These are phyloP conservation scores for Silene uniflora DNA, from an alignment of 148 eudicot genomes.

Conservation along the genomic window DNA sequence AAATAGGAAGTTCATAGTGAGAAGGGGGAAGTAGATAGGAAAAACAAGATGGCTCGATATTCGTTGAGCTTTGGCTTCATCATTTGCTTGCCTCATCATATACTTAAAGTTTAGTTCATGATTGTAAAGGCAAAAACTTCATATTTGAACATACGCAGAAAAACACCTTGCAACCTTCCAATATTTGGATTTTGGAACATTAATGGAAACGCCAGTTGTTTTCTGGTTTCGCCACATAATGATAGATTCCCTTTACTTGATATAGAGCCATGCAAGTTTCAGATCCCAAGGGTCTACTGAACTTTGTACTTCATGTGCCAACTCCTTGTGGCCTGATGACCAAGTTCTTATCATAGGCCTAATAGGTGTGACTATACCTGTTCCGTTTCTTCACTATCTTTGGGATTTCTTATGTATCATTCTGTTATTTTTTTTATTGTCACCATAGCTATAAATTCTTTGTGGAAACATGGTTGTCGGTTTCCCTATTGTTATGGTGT, in stretches of 20 bases:
- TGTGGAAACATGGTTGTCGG: neutral
- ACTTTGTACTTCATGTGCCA: neutral
- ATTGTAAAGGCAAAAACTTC: constrained; percentile 7
- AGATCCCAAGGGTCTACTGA: neutral
- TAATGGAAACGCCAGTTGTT: neutral
- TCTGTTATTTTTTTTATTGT: neutral
- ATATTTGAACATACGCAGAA: neutral
- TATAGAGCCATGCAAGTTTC: neutral
- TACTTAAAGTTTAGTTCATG: neutral
- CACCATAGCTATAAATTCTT: neutral
- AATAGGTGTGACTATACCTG: neutral
- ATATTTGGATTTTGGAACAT: neutral
- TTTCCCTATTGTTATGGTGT: neutral
- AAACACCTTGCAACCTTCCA: constrained; percentile 1
- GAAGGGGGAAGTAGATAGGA: neutral
- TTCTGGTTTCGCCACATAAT: neutral
- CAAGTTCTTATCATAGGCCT: neutral
- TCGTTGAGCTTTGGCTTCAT: neutral
- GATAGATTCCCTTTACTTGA: neutral
- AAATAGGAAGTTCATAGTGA: neutral
- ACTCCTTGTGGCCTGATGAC: neutral
- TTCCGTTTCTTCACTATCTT: neutral
- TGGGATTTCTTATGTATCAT: neutral
- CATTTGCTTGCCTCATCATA: neutral
- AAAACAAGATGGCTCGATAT: neutral